phyloP scores from a whole-genome alignment of 805 yeast species.

The Helenozyma baotianmanensis region DNA sequence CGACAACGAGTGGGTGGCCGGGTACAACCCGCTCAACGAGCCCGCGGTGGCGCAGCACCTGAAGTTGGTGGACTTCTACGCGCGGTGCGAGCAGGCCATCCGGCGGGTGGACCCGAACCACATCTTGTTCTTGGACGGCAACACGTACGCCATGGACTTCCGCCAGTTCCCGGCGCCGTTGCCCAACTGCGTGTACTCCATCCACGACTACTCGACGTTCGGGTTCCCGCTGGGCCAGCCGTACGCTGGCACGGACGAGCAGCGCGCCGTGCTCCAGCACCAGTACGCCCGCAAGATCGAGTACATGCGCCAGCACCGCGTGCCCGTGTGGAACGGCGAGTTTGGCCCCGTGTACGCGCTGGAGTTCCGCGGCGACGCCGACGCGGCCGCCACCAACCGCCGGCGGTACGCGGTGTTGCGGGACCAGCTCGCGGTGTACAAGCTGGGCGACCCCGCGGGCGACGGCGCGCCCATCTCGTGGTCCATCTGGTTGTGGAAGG shows the following conservation, averaged over 20 bases:
- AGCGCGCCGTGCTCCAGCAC: slow-evolving; percentile 29
- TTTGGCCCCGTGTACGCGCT: slow-evolving; percentile 50
- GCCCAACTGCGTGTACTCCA: slow-evolving; percentile 46
- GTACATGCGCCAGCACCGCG: slow-evolving; percentile 34
- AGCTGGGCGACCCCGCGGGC: slow-evolving; percentile 45
- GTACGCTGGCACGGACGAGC: slow-evolving; percentile 33
- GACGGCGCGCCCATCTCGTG: slow-evolving; percentile 42
- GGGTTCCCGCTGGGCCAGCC: slow-evolving; percentile 43
- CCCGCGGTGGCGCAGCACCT: slow-evolving; percentile 44
- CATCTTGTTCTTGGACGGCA: slow-evolving; percentile 46
- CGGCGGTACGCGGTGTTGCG: slow-evolving; percentile 40
- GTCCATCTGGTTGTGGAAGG: slow-evolving; percentile 53
- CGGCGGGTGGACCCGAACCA: slow-evolving; percentile 46
- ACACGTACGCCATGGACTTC: slow-evolving; percentile 50
- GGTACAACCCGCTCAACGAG: slow-evolving; percentile 52
- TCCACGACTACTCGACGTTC: slow-evolving; percentile 43
- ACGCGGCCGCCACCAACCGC: slow-evolving; percentile 33
- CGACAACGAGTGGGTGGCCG: slow-evolving; percentile 47
- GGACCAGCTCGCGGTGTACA: slow-evolving; percentile 43
- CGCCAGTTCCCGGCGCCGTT: slow-evolving; percentile 39
- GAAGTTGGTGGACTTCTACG: slow-evolving; percentile 37
- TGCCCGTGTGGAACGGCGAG: slow-evolving; percentile 54
- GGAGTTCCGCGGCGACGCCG: slow-evolving; percentile 36
- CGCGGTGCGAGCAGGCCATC: slow-evolving; percentile 33
- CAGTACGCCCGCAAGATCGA: slow-evolving; percentile 43